Conservation (phyloP, 179 eudicot genomes). For the Dionaea muscipula region DNA sequence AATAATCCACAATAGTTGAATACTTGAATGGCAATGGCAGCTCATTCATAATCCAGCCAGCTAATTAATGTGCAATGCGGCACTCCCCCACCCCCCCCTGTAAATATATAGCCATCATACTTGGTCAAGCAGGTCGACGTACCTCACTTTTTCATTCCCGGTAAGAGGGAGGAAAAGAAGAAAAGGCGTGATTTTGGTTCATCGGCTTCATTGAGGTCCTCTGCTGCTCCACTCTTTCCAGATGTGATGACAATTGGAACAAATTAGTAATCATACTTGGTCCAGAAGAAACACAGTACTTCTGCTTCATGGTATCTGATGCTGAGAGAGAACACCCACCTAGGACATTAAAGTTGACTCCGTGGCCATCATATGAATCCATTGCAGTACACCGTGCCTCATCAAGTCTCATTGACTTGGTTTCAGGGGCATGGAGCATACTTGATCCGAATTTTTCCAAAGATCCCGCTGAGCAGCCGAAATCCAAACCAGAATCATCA, state of each 20-base stretch:
- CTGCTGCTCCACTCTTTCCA: slow-evolving; percentile 6
- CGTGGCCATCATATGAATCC: slow-evolving; percentile 3
- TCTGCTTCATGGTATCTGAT: slow-evolving; percentile 5
- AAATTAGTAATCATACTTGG: neutral
- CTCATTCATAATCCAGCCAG: too few relatives aligned
- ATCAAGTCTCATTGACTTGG: neutral
- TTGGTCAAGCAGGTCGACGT: slow-evolving; percentile 15
- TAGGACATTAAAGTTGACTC: slow-evolving; percentile 7
- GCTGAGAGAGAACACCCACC: slow-evolving; percentile 9
- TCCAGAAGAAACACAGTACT: slow-evolving; percentile 9
- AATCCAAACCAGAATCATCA: neutral
- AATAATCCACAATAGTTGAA: too few relatives aligned
- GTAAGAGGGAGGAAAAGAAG: slow-evolving; percentile 14
- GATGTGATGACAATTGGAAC: slow-evolving; percentile 2
- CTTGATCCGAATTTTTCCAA: slow-evolving; percentile 1
- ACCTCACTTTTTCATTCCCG: slow-evolving; percentile 19
- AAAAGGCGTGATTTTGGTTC: neutral
- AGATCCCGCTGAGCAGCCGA: slow-evolving; percentile 2
- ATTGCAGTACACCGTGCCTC: neutral
- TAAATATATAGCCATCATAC: too few relatives aligned
- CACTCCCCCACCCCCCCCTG: too few relatives aligned
- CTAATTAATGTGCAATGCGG: too few relatives aligned
- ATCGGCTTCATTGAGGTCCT: neutral
- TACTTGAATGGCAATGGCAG: too few relatives aligned
- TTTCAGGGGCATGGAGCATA: neutral